Conservation (phyloP, 352 stramenopile genomes). For the Globisporangium perplexum region DNA sequence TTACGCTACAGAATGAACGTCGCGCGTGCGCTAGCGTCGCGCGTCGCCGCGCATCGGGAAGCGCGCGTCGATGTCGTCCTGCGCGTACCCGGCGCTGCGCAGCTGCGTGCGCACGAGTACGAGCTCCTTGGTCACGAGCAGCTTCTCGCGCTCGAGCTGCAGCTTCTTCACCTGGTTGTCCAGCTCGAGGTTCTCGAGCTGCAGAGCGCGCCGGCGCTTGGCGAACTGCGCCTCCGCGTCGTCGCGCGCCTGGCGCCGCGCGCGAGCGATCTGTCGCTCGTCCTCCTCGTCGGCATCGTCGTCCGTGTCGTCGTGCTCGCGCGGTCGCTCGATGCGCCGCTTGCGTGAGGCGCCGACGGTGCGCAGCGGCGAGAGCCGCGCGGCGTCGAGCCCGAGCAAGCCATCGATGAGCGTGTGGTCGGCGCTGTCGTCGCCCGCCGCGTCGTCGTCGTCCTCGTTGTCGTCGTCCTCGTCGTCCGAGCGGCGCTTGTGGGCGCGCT, state of each 20-base stretch:
- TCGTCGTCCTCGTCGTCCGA: background rate
- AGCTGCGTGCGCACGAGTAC: constrained; percentile 6
- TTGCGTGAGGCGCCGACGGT: background rate
- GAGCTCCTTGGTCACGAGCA: constrained; percentile 2
- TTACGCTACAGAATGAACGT: no score
- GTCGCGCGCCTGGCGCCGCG: constrained; percentile 2
- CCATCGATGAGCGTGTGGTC: background rate
- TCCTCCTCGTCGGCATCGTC: background rate
- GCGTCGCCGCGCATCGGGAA: constrained; percentile 1
- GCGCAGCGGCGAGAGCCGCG: no score
- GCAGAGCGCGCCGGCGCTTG: constrained; percentile 26
- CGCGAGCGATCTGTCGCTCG: constrained; percentile 1
- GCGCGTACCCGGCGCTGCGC: background rate
- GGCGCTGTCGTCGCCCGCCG: background rate
- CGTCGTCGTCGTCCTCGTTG: background rate
- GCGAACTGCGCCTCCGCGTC: constrained; percentile 34
- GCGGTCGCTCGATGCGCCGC: background rate
- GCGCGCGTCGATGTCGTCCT: constrained; percentile 5
- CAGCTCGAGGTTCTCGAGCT: constrained; percentile 56
- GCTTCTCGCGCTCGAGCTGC: constrained; percentile 68
- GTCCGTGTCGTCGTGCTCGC: background rate
- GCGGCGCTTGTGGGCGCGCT: background rate
- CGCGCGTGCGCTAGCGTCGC: background rate
- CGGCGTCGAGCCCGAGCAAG: background rate
- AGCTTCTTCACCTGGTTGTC: constrained; percentile 75